Evolutionary conservation across 768 basidiomycete species (phyloP), one percentile per base, ranked within the genome.

Genomic region (Phlegmacium glaucopus): DNA sequence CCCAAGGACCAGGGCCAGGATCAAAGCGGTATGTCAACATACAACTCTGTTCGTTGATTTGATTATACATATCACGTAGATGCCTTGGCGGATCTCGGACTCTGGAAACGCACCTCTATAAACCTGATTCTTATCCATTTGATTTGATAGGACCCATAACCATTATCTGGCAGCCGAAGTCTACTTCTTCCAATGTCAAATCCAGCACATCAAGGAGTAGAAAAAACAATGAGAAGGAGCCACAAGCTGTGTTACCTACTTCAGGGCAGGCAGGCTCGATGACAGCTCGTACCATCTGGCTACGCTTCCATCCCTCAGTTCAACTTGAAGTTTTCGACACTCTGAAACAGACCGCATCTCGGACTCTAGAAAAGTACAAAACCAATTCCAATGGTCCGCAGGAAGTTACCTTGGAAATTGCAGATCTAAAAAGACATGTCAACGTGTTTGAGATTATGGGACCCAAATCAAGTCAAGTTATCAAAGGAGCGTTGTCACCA

Each of bases 371-470:
- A 9, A 43, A 32, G 13, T 51, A 60, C 22, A 57, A 53, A 36
- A 41, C 36, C 25, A 45, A 17, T 32, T 58, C 54, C 45, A 49
- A 49, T 18, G 58, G 51, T 27, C 52, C 51, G 37, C 46, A 56
- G 32, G 62, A 64, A 35, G 51, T 68, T 17, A 70, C 74, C 16
- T 64, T 93, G 9, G 83, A 90, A 54, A 72, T 94, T 12, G 72
- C 76, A 6, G 89, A 94, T 61, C 63, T 94, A 40, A 71, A 85
- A 46, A 81, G 80, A 2, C 78, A 82, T 41, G 56, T 92, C 36
- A 89, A 88, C 51, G 74, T 83, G 5, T 95, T 95, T 56, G 94
- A 98, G 62, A 79, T 97, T 28, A 87, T 88, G 73, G 95, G 95
- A 3, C 90, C 90, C 3, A 87, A 82, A 60, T 75, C 88, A 0